Base-by-base conservation (phyloP, 1,284 basidiomycete species). In the Cronartium ribicola region DNA sequence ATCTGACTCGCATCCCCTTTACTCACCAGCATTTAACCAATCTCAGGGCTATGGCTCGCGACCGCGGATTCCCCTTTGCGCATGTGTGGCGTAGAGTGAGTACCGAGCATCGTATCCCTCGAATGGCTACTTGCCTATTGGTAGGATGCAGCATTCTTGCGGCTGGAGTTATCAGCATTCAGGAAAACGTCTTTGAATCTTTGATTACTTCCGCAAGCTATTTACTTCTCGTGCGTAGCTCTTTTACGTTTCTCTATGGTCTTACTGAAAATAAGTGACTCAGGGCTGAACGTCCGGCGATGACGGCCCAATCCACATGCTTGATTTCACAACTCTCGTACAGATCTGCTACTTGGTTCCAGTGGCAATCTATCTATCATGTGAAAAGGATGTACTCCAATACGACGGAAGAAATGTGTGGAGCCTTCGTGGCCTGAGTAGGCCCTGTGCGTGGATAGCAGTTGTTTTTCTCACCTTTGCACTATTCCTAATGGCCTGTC, bases 391-490 rank as follows among this genome's bases (percentile, higher is more conserved):
- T 29, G 71, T 73, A 13, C 64, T 73, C 14, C 51, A 73, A 22
- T 73, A 73, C 64, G 71, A 73, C 22, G 71, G 71, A 10, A 41
- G 71, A 17, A 73, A 73, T 37, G 51, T 66, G 55, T 73, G 71
- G 71, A 62, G 57, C 10, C 57, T 73, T 14, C 64, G 61, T 22
- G 44, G 48, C n/a, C 37, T 73, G 5, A 73, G 71, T 40, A 48
- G 71, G 4, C 13, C 71, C 20, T 73, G 63, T 40, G 65, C 71
- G 11, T 73, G 71, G 71, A 57, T 73, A 6, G 48, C 51, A 20
- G 20, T 73, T 39, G 1, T 66, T 11, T 73, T 63, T 6, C 37
- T 73, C 14, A 72, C 64, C 8, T 44, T 72, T 0, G 69, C 64
- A 29, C 20, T 72, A 39, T 20, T 63, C 10, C 62, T 72, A 1